Base-by-base conservation (phyloP, 2,329 filamentous ascomycete species). In the Akanthomyces lecanii region DNA sequence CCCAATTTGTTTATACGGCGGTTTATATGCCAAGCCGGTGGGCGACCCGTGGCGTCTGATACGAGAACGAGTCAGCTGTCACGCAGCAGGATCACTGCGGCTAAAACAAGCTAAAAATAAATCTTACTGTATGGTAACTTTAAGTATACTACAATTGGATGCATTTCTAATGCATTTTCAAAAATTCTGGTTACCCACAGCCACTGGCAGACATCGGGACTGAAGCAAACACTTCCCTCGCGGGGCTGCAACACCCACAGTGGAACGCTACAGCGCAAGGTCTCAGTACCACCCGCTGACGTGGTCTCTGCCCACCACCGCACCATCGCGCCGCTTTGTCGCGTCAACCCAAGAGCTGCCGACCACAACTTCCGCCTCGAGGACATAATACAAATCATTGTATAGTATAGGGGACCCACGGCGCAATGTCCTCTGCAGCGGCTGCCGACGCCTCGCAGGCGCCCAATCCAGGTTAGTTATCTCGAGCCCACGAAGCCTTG, bases 391-490 rank as follows among this genome's bases (percentile, higher is more conserved):
- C 23, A 47, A 53, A 14, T 16, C 14, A 61, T 61, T 50, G 50
- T 25, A 45, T 33, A 53, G 12, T 21, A 52, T 45, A 45, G 48
- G 48, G 58, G 14, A 63, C 3, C 28, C 42, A 14, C 53, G 53
- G 36, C 47, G 61, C 61, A 57, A 80, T 80, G 78, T 78, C 78
- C 62, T 78, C 78, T 62, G 70, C 72, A 63, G 68, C 72, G 62
- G 69, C 72, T 61, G 70, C 68, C 65, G 74, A 76, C 67, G 70
- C 75, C 61, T 70, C 70, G 56, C 74, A 75, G 67, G 68, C 70
- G 67, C 67, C 71, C 64, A 74, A 72, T 72, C 69, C 73, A 69
- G 72, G 75, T 77, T 65, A 67, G 75, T 71, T 28, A 45, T 25
- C 44, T n/a, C 16, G 47, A 44, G 28, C 42, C 30, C 16, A n/a